Conservation (phyloP, 2,329 filamentous ascomycete species). For the Dactylonectria estremocensis region DNA sequence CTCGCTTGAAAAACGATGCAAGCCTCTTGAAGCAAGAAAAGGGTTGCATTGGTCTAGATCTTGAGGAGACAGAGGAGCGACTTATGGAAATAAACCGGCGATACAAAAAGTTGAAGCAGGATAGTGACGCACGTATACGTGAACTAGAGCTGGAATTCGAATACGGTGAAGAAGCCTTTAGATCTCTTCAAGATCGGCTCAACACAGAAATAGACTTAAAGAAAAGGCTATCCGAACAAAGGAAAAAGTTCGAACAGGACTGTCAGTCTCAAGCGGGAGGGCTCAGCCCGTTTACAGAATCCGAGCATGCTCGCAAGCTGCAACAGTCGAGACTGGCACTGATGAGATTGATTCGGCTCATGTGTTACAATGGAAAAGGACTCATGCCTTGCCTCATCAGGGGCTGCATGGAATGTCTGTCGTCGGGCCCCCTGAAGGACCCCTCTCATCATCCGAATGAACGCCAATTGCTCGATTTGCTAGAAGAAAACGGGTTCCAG, state of each 20-base stretch:
- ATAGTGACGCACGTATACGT: not conserved
- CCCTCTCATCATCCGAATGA: not conserved
- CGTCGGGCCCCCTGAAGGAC: not conserved
- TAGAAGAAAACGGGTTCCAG: slow-evolving; percentile 1
- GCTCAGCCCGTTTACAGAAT: not conserved
- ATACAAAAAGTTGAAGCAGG: not conserved
- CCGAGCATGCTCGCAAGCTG: not conserved
- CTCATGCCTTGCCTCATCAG: not conserved
- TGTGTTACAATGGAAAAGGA: slow-evolving; percentile 1
- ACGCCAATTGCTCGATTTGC: slow-evolving; percentile 1
- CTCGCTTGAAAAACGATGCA: not conserved
- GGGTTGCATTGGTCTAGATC: not conserved
- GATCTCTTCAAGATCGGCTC: not conserved
- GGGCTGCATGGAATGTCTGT: not conserved
- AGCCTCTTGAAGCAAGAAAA: not conserved
- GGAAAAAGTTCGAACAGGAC: not conserved
- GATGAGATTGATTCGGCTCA: slow-evolving; percentile 1
- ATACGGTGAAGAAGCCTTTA: not conserved
- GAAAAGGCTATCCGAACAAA: not conserved
- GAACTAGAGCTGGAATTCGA: not conserved
- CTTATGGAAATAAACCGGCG: not conserved
- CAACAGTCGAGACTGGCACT: slow-evolving; percentile 2
- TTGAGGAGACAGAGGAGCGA: not conserved
- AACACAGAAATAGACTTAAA: not conserved
- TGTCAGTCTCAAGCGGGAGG: not conserved